Percentiles rank a stretch among this genome's conserved stretches.
Evolutionary conservation across 371 early-diverging fungal genomes (phyloP).

Genomic region (Mortierella polycephala): DNA sequence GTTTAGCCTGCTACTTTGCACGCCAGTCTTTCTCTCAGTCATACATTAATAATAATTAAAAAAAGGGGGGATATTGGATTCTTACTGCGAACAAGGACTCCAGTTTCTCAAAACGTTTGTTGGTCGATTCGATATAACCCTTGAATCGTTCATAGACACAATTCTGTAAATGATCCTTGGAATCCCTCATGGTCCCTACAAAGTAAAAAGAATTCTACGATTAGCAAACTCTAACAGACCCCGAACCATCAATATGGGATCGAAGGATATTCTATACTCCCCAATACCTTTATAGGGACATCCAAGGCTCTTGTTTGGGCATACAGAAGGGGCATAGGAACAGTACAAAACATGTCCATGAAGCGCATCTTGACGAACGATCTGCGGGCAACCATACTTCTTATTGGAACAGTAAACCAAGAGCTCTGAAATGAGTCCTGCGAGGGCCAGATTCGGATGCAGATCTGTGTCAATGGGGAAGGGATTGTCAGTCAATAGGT

Average conservation of each 20-base stretch:
- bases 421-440: constrained; percentile 64
- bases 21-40: not conserved
- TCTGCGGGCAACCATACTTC: constrained; percentile 60
- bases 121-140: constrained; percentile 59
- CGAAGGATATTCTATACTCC: not conserved
- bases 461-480: constrained; percentile 43
- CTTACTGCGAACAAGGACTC: constrained; percentile 50
- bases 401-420: constrained; percentile 65
- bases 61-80: not conserved
- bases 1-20: not conserved
- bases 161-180: constrained; percentile 56
- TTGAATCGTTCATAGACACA: constrained; percentile 68
- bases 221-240: no score
- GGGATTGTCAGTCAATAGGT: not conserved
- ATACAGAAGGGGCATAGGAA: constrained; percentile 57
- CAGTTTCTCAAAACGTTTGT: constrained; percentile 56
- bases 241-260: constrained; percentile 8
- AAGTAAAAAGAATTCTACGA: not conserved
- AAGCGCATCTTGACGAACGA: constrained; percentile 60
- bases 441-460: constrained; percentile 70
- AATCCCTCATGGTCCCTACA: constrained; percentile 54
- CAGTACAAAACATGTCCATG: constrained; percentile 60
- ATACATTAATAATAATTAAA: not conserved
- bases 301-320: constrained; percentile 59
- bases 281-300: constrained; percentile 62